phyloP scores from a whole-genome alignment of 345 rosid genomes.

The Euphorbia lathyris region DNA sequence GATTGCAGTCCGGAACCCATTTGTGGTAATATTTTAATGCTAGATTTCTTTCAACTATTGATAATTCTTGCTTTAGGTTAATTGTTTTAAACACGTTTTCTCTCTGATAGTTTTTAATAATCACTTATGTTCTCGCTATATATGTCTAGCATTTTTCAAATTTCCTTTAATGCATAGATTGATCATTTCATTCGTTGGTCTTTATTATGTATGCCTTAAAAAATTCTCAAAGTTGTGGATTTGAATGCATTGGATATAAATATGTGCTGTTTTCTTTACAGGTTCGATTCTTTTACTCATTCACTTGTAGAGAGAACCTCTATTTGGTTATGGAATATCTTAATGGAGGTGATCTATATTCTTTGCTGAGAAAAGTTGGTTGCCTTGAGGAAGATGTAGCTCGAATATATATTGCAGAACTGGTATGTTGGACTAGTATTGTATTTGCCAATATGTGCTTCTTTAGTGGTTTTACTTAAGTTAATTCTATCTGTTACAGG shows the following conservation, averaged over 20 bases:
- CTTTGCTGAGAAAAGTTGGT: slow-evolving; percentile 72
- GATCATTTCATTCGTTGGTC: slow-evolving; percentile 1
- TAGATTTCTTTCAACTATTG: slow-evolving; percentile 10
- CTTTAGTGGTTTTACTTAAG: neutral
- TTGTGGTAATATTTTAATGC: slow-evolving; percentile 55
- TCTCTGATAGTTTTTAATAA: neutral
- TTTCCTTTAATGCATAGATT: slow-evolving; percentile 3
- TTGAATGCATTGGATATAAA: slow-evolving; percentile 8
- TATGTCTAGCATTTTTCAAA: slow-evolving; percentile 3
- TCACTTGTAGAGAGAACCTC: slow-evolving; percentile 83
- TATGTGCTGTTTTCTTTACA: slow-evolving; percentile 35
- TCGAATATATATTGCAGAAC: slow-evolving; percentile 77
- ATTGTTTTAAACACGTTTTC: neutral
- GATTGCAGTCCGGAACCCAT: slow-evolving; percentile 78
- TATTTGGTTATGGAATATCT: slow-evolving; percentile 93
- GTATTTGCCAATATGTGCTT: slow-evolving; percentile 7
- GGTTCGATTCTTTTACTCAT: slow-evolving; percentile 83
- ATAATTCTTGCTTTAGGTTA: neutral
- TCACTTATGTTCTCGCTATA: neutral
- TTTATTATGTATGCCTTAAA: neutral
- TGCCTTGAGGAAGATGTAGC: slow-evolving; percentile 77
- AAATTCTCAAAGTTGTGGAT: slow-evolving; percentile 8
- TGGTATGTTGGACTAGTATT: slow-evolving; percentile 47
- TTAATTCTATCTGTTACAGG: slow-evolving; percentile 42
- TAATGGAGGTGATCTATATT: slow-evolving; percentile 79